phyloP scores from a whole-genome alignment of 306 rosid species.

The Quercus gilva region DNA sequence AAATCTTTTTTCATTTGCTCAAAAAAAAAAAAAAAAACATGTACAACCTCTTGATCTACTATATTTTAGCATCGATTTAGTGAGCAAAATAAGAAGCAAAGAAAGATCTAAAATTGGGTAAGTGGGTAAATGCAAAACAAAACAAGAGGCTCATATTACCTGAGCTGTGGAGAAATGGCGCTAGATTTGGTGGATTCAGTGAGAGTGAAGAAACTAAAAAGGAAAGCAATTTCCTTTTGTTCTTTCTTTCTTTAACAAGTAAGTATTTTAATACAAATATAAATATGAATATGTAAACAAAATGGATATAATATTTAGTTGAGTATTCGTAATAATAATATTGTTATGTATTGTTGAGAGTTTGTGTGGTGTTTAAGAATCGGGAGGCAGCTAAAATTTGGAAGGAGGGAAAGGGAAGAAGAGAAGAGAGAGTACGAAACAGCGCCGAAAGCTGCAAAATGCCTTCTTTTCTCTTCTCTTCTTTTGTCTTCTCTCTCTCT shows the following conservation, averaged over 20 bases:
- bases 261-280: not conserved
- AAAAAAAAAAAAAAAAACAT: not conserved
- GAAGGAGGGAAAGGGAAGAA: not conserved
- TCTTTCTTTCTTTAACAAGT: not conserved
- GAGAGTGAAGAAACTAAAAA: slow-evolving; percentile 18
- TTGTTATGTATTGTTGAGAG: not conserved
- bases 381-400: slow-evolving; percentile 27
- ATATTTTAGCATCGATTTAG: slow-evolving; percentile 28
- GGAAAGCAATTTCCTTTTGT: slow-evolving; percentile 33
- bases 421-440: slow-evolving; percentile 27
- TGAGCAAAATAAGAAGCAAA: not conserved
- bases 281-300: not conserved
- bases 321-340: too few relatives aligned
- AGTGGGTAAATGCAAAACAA: slow-evolving; percentile 18
- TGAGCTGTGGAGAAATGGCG: slow-evolving; percentile 18
- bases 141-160: slow-evolving; percentile 16
- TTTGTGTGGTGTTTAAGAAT: not conserved
- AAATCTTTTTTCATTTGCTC: not conserved
- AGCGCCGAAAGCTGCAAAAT: slow-evolving; percentile 76
- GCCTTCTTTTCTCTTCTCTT: slow-evolving; percentile 21
- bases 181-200: slow-evolving; percentile 49
- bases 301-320: not conserved
- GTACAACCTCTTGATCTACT: slow-evolving; percentile 39
- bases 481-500: not conserved
- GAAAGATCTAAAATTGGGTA: slow-evolving; percentile 32